These are phyloP conservation scores for Microdochium nivale DNA, from an alignment of 2,329 filamentous ascomycete genomes.

Conservation along the genomic window DNA sequence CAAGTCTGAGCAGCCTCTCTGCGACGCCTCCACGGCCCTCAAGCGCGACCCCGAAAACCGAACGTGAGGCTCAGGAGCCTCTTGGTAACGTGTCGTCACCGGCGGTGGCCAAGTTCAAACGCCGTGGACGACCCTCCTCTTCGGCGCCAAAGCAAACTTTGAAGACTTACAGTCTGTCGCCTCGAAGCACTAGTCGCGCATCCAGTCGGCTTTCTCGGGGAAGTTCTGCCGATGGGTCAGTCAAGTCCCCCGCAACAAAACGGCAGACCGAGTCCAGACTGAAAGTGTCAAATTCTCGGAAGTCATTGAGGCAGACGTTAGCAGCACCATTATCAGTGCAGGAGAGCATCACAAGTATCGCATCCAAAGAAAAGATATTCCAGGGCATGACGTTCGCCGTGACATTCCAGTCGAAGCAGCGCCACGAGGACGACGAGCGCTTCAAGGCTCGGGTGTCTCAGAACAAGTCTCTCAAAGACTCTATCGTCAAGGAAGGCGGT, in stretches of 20 bases:
- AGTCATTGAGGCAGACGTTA: not conserved
- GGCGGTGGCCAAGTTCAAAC: constrained; percentile 17
- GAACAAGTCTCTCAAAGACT: constrained; percentile 41
- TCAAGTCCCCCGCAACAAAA: not conserved
- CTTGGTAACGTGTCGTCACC: constrained; percentile 20
- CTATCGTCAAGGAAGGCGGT: constrained; percentile 66
- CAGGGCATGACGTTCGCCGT: constrained; percentile 80
- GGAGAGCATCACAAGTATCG: constrained; percentile 1
- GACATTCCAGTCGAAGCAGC: constrained; percentile 51
- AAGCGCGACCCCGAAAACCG: constrained; percentile 15
- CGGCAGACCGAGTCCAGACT: not conserved
- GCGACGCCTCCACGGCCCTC: constrained; percentile 16
- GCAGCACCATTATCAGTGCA: not conserved
- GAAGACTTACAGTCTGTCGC: constrained; percentile 13
- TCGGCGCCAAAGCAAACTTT: constrained; percentile 9
- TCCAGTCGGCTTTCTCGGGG: constrained; percentile 7
- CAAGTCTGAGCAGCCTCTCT: constrained; percentile 15
- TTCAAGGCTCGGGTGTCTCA: constrained; percentile 24
- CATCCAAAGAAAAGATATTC: constrained; percentile 42
- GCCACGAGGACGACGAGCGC: constrained; percentile 45
- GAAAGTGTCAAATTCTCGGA: constrained; percentile 7
- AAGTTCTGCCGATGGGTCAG: not conserved
- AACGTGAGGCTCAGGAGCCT: constrained; percentile 5
- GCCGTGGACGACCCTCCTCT: constrained; percentile 13
- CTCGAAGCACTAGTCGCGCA: constrained; percentile 15